Base-by-base conservation (phyloP, 192 early-diverging fungal species). In the Obelidium mucronatum region DNA sequence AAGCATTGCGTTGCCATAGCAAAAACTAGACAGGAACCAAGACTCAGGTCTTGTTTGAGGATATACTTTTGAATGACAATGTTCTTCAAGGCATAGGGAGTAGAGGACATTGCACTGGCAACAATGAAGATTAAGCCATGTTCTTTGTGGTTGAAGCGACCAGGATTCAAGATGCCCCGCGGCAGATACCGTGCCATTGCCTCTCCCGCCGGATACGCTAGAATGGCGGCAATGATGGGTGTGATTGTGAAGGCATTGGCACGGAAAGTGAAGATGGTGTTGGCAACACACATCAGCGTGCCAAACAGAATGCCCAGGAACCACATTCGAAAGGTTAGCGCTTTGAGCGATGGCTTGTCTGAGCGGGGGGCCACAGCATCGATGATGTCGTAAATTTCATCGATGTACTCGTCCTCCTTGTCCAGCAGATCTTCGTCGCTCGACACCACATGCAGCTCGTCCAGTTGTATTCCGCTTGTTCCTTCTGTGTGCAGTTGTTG, bases 111-210 rank as follows among this genome's bases (percentile, higher is more conserved):
- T 11, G 22, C 28, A 15, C 19, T 17, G 28, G 67, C 66, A 42
- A 40, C 22, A 33, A 68, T 68, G 66, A 48, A 76, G 33, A 94
- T 92, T 5, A 95, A 80, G 3, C 89, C 91, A 69, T 95, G 94
- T 71, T 95, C 94, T 78, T 96, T 97, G 78, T 95, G 90, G 73
- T 87, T 90, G 81, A 95, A 97, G 17, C 90, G 93, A 0, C 94
- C 69, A 1, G 69, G 69, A 26, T 72, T 72, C 15, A 74, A 8
- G 1, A 8, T 34, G 2, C 70, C 70, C 33, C 30, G 13, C 15
- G 92, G 90, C 74, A 91, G 68, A 15, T 92, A 26, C 26, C 81
- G 81, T 15, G 67, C 58, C 77, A 40, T 34, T 13, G 42, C 28
- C 15, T 58, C 28, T 1, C 93, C 93, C 1, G 88, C 54, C 3